Conservation (phyloP, 768 basidiomycete species). For the Xanthoconium stramineum region DNA sequence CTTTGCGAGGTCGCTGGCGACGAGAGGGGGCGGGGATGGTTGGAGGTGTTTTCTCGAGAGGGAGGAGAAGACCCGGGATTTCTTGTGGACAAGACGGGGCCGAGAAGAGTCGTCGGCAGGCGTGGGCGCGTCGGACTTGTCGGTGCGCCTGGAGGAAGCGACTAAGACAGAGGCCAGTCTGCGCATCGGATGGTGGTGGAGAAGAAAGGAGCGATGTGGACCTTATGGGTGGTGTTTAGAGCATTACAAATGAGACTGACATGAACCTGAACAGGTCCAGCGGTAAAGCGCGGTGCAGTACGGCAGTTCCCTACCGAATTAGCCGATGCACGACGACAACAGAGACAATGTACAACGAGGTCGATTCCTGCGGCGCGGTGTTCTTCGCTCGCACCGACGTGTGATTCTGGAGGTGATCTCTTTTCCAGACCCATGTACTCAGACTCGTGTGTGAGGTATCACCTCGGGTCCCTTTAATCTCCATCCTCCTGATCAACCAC, state of each 20-base stretch:
- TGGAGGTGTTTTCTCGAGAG: constrained; percentile 28
- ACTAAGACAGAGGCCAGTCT: constrained; percentile 63
- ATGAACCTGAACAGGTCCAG: constrained; percentile 4
- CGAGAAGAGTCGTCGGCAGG: constrained; percentile 11
- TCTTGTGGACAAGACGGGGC: constrained; percentile 21
- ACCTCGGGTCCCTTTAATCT: constrained; percentile 16
- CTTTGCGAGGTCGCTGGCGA: constrained; percentile 35
- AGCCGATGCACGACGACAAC: constrained; percentile 10
- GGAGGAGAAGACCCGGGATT: constrained; percentile 22
- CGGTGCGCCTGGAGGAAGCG: constrained; percentile 34
- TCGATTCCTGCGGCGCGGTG: background rate
- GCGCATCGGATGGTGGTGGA: constrained; percentile 47
- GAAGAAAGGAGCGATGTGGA: constrained; percentile 20
- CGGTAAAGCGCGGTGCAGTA: background rate
- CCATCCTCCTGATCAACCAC: background rate
- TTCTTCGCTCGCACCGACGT: constrained; percentile 10
- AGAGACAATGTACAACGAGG: constrained; percentile 4
- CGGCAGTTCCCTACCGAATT: constrained; percentile 21
- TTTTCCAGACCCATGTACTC: background rate
- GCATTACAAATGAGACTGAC: constrained; percentile 38
- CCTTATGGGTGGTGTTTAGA: constrained; percentile 16
- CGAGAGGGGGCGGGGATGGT: constrained; percentile 19
- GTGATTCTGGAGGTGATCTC: background rate
- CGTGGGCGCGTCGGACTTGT: constrained; percentile 25
- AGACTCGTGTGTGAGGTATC: too few species aligned